Conservation (phyloP, 257 asterid genomes). For the Nicotiana paniculata region DNA sequence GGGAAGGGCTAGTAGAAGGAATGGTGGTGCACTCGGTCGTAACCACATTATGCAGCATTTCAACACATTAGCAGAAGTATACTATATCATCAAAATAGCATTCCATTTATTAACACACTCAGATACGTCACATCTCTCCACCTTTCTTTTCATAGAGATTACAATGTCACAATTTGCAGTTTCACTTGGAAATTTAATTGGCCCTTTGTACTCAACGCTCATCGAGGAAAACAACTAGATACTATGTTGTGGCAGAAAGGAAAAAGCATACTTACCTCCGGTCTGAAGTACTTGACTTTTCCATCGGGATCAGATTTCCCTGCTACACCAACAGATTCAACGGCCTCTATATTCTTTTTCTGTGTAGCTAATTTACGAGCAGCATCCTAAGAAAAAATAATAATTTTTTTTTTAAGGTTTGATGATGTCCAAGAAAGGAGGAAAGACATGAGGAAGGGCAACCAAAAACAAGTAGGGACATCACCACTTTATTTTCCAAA, state of each 20-base stretch:
- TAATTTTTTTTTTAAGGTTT: not conserved
- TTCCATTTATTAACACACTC: too few relatives aligned
- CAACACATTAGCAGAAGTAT: too few relatives aligned
- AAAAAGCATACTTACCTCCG: constrained; percentile 45
- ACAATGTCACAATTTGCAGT: not conserved
- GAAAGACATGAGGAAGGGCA: not conserved
- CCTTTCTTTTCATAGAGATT: not conserved
- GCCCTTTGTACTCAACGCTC: not conserved
- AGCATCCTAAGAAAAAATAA: constrained; percentile 58
- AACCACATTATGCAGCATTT: not conserved
- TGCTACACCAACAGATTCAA: constrained; percentile 85
- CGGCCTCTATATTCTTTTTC: constrained; percentile 64
- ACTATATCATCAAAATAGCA: too few relatives aligned
- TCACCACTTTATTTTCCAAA: not conserved
- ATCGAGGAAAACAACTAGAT: not conserved
- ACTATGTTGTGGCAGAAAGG: not conserved
- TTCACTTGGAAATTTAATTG: not conserved
- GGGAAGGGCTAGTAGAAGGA: not conserved
- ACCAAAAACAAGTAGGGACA: not conserved
- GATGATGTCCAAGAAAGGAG: not conserved
- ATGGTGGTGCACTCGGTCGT: not conserved
- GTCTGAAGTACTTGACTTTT: constrained; percentile 59
- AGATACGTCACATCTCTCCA: too few relatives aligned
- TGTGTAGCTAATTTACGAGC: constrained; percentile 86
- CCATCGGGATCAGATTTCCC: constrained; percentile 67